These are phyloP conservation scores for Neurospora hispaniola DNA, from an alignment of 495 filamentous ascomycete species.

Conservation along the genomic window DNA sequence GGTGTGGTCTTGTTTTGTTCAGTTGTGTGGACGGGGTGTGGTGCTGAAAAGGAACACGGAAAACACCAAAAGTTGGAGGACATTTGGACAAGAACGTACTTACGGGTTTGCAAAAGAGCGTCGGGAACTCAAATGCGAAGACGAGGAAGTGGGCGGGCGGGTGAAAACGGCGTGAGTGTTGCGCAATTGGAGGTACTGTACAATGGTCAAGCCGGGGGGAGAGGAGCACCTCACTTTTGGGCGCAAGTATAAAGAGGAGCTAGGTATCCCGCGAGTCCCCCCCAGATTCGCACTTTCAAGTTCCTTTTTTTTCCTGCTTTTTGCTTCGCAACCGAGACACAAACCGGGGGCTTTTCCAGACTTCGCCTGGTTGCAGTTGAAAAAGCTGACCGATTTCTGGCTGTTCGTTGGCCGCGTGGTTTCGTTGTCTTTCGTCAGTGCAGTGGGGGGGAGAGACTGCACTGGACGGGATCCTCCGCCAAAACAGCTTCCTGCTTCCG, in stretches of 20 bases:
- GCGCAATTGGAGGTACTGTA: neutral
- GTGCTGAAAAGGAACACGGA: neutral
- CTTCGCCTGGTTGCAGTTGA: neutral
- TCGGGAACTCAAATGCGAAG: neutral
- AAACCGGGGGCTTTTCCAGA: neutral
- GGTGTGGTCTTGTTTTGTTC: neutral
- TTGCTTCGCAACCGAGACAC: neutral
- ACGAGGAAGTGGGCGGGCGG: neutral
- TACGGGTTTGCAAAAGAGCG: neutral
- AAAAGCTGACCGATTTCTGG: conserved; percentile 6
- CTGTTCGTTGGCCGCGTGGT: conserved; percentile 2
- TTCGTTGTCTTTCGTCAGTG: neutral
- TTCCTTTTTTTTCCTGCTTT: neutral
- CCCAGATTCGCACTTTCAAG: neutral
- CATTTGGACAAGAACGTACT: neutral
- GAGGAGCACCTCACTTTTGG: conserved; percentile 2
- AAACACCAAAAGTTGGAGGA: neutral
- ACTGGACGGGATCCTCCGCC: neutral
- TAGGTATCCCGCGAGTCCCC: conserved; percentile 8
- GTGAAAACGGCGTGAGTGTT: neutral
- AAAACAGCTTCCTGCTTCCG: neutral
- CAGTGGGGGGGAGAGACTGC: neutral
- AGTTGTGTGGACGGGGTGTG: neutral
- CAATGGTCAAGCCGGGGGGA: neutral
- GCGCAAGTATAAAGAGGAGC: conserved; percentile 19